Conservation (phyloP, 139 green algal genomes). For the Klebsormidium nitens region DNA sequence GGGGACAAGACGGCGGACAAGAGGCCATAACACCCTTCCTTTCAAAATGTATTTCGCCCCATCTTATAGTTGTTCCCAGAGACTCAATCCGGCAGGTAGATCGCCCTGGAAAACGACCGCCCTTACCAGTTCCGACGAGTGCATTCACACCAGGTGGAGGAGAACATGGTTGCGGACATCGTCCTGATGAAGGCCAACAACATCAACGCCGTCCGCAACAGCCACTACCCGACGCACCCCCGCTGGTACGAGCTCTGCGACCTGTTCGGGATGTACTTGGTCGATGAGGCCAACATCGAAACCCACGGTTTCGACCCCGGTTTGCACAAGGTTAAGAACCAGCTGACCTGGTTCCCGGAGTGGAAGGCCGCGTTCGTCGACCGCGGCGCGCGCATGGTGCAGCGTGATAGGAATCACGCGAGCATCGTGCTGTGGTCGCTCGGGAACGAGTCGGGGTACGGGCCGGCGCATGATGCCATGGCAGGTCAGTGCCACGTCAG, state of each 20-base stretch:
- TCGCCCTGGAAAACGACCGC: too few species aligned
- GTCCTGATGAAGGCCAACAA: conserved; percentile 88
- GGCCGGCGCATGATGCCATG: conserved; percentile 36
- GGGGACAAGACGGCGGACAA: too few species aligned
- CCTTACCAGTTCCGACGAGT: too few species aligned
- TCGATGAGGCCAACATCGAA: conserved; percentile 97
- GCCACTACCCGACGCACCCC: conserved; percentile 91
- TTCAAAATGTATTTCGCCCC: too few species aligned
- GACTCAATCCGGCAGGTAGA: too few species aligned
- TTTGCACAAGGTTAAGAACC: conserved; percentile 1
- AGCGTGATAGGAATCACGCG: conserved; percentile 82
- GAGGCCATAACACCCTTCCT: too few species aligned
- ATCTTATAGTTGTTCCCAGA: too few species aligned
- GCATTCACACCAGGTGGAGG: too few species aligned
- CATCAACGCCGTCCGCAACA: conserved; percentile 91
- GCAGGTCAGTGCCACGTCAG: conserved; percentile 35
- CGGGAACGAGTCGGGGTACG: conserved; percentile 91
- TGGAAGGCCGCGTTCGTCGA: conserved; percentile 32
- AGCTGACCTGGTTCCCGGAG: conserved; percentile 26
- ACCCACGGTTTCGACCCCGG: conserved; percentile 92
- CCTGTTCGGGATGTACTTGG: conserved; percentile 75
- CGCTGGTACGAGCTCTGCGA: conserved; percentile 64
- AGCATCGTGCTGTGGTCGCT: conserved; percentile 89
- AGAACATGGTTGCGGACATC: too few species aligned
- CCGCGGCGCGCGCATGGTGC: conserved; percentile 58